Evolutionary conservation across 306 rosid species (phyloP).

Genomic region (Argentina anserina): DNA sequence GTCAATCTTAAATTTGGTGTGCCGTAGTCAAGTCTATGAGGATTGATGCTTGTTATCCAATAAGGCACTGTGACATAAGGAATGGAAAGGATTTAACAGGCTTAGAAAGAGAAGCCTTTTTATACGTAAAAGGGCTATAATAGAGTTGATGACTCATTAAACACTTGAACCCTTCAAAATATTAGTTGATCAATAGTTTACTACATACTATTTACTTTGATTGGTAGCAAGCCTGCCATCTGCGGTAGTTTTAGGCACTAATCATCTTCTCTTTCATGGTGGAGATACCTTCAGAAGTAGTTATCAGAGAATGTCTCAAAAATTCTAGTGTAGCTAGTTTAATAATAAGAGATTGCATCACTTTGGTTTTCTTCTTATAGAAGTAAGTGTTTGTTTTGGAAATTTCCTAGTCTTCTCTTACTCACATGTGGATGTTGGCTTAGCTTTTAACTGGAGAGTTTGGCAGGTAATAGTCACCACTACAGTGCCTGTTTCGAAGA

Average conservation of each 20-base stretch:
- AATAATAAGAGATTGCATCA: neutral
- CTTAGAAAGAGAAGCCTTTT: constrained; percentile 14
- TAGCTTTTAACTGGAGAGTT: constrained; percentile 1
- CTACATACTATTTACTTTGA: constrained; percentile 13
- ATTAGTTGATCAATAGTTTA: constrained; percentile 15
- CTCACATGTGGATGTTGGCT: constrained; percentile 2
- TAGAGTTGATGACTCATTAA: constrained; percentile 54
- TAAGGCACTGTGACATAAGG: constrained; percentile 27
- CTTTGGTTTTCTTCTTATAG: neutral
- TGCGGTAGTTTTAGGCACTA: constrained; percentile 30
- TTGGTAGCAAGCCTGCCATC: constrained; percentile 20
- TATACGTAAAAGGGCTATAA: neutral
- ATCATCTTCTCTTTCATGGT: neutral
- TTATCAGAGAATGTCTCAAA: constrained; percentile 5
- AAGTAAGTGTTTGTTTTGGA: neutral
- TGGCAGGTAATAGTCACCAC: neutral
- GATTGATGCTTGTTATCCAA: constrained; percentile 15
- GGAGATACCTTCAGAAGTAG: neutral
- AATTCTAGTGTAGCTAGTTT: neutral
- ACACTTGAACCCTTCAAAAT: constrained; percentile 43
- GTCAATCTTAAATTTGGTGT: constrained; percentile 44
- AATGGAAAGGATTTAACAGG: constrained; percentile 18
- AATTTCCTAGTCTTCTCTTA: constrained; percentile 1
- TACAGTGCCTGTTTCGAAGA: neutral
- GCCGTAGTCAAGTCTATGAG: constrained; percentile 31